These are phyloP conservation scores for Lachnellula occidentalis DNA, from an alignment of 2,329 filamentous ascomycete genomes.

Conservation along the genomic window DNA sequence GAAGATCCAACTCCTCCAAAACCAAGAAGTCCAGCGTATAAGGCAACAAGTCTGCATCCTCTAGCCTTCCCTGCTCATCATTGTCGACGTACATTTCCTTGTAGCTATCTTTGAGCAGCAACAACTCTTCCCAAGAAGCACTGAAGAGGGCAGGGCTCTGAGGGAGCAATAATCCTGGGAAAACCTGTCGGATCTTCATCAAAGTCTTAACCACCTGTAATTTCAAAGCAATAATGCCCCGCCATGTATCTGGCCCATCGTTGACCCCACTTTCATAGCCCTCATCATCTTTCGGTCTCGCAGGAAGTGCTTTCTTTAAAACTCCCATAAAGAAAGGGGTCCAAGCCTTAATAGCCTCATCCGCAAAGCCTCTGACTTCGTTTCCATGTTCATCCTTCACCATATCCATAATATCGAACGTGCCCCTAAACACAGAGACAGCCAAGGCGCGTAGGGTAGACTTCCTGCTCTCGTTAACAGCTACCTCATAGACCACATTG, in stretches of 20 bases:
- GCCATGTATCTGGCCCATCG: conserved; percentile 63
- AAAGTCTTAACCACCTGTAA: conserved; percentile 91
- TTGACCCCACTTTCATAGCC: conserved; percentile 47
- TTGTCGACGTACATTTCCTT: conserved; percentile 79
- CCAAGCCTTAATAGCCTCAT: conserved; percentile 79
- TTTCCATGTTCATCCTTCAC: conserved; percentile 87
- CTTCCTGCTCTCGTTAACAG: conserved; percentile 68
- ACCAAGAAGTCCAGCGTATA: conserved; percentile 93
- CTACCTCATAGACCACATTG: conserved; percentile 75
- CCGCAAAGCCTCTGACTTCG: conserved; percentile 83
- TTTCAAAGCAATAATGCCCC: conserved; percentile 80
- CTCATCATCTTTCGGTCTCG: conserved; percentile 48
- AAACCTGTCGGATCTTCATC: conserved; percentile 80
- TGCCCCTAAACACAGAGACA: conserved; percentile 82
- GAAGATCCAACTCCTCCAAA: conserved; percentile 88
- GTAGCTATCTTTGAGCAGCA: conserved; percentile 65
- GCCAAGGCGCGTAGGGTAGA: conserved; percentile 75
- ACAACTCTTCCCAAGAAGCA: conserved; percentile 84
- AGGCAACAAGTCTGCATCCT: conserved; percentile 85
- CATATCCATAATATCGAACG: conserved; percentile 94
- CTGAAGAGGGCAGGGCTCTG: conserved; percentile 81
- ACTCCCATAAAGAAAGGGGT: conserved; percentile 81
- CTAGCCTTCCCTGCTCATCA: conserved; percentile 79
- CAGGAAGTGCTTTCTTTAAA: conserved; percentile 68
- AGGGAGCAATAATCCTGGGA: conserved; percentile 73